A percentile compares a stretch with the other conserved stretches of the same genome.
Evolutionary conservation across 2,329 filamentous ascomycete genomes (phyloP).

Genomic region (Xylariomycetidae sp.): DNA sequence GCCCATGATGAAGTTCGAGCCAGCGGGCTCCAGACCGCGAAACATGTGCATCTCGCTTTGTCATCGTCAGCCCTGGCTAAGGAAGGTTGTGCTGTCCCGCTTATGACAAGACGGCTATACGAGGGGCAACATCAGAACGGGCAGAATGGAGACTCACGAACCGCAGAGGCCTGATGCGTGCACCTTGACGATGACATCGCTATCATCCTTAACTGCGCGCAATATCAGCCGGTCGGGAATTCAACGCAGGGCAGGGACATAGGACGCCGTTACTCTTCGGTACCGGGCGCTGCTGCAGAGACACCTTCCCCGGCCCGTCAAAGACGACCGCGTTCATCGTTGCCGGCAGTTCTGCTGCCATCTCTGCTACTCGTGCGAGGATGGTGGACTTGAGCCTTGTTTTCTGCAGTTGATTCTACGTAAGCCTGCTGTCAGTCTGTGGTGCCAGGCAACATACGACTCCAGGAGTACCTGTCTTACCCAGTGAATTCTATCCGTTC

Average conservation of each 20-base stretch:
- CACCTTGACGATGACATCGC: conserved; percentile 79
- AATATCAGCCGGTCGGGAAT: conserved; percentile 10
- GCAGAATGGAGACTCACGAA: conserved; percentile 57
- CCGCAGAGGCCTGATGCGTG: conserved; percentile 80
- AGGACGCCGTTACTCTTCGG: conserved; percentile 53
- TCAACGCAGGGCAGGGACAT: conserved; percentile 1
- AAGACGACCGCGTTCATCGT: conserved; percentile 90
- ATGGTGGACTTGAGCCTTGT: too few species aligned
- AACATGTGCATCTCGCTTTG: conserved; percentile 77
- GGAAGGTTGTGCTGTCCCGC: too few species aligned
- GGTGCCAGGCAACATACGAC: too few species aligned
- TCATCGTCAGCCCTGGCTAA: conserved; percentile 4
- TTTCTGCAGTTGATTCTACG: too few species aligned
- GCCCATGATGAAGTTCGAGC: conserved; percentile 62
- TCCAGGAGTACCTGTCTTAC: too few species aligned
- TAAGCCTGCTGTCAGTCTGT: conserved; percentile 1
- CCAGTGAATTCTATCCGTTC: too few species aligned
- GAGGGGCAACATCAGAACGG: too few species aligned
- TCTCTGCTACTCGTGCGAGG: too few species aligned
- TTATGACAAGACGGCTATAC: too few species aligned
- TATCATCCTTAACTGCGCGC: conserved; percentile 53
- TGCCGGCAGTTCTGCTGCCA: conserved; percentile 21
- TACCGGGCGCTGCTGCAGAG: conserved; percentile 71
- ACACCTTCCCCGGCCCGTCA: conserved; percentile 69
- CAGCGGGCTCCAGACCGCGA: conserved; percentile 70